Evolutionary conservation across 768 basidiomycete species (phyloP), one percentile per base, ranked within the genome.

Genomic region (Lactifluus piperatus): DNA sequence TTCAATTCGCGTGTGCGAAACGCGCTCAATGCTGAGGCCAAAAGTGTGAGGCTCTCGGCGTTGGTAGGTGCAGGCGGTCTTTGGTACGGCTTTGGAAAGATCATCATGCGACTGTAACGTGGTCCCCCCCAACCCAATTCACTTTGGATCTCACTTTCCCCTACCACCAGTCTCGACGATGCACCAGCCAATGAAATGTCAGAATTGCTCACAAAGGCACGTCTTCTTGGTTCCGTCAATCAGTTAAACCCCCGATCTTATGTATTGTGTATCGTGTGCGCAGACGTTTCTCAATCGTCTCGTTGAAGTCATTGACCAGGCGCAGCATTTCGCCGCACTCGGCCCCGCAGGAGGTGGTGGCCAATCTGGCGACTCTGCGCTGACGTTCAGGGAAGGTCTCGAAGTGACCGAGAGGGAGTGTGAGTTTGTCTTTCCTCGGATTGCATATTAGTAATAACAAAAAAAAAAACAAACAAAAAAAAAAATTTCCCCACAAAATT

Each of bases 21-120:
- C 63, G 94, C 94, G 1, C 77, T 97, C 53, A 91, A 86, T 66
- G 94, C 94, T 20, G 93, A 95, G 55, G 79, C 94, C 10, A 81
- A 82, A 22, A 91, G 88, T 64, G 94, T 97, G 54, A 85, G 82
- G 60, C 77, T 97, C 6, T 82, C 89, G 10, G 80, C 79, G 45
- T 81, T 94, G 8, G 91, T 95, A 9, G 94, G 94, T 8, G 84
- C 86, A 11, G 90, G 90, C 2, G 90, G 91, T 2, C 73, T 84
- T 65, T 97, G 94, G 94, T 97, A 97, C 70, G 87, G 86, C 4
- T 94, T 94, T 70, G 94, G 94, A 14, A 85, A 85, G 69, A 82
- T 84, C 63, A 83, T 95, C 60, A 87, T 86, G 76, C 85, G 86
- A 54, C 82, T 95, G 92, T 91, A 67, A 66, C n/a, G 79, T 68